Evolutionary conservation across 306 rosid species (phyloP).

Genomic region (Cicer arietinum): DNA sequence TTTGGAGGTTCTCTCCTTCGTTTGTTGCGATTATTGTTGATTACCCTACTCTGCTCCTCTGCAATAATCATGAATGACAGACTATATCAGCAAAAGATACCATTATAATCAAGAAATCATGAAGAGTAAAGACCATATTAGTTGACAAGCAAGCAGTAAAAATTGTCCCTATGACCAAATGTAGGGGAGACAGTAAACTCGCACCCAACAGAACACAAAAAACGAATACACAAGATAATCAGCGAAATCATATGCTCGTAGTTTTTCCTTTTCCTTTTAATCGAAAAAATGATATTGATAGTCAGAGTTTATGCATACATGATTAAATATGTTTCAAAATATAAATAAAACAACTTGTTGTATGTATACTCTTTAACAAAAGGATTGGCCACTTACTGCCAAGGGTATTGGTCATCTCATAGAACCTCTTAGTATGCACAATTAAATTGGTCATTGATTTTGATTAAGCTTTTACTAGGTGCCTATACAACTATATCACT

Average conservation of each 20-base stretch:
- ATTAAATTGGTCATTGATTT: background rate
- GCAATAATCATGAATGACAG: conserved; percentile 44
- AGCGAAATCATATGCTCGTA: background rate
- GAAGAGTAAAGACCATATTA: background rate
- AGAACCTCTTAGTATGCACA: background rate
- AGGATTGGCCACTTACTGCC: background rate
- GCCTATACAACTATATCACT: background rate
- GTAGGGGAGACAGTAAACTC: conserved; percentile 16
- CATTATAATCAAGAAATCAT: conserved; percentile 13
- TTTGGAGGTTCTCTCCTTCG: conserved; percentile 61
- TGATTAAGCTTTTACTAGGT: background rate
- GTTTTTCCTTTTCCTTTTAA: background rate
- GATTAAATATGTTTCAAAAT: background rate
- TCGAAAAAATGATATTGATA: background rate
- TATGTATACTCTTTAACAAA: background rate
- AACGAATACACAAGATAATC: conserved; percentile 17
- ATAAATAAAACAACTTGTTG: conserved; percentile 11
- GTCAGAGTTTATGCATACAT: no score
- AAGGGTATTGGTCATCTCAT: background rate
- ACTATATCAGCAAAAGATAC: conserved; percentile 23
- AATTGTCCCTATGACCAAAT: background rate
- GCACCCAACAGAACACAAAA: background rate
- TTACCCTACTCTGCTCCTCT: conserved; percentile 59
- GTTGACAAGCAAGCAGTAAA: conserved; percentile 5
- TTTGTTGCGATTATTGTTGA: conserved; percentile 53